Conservation (phyloP, 257 asterid genomes). For the Rehmannia glutinosa region DNA sequence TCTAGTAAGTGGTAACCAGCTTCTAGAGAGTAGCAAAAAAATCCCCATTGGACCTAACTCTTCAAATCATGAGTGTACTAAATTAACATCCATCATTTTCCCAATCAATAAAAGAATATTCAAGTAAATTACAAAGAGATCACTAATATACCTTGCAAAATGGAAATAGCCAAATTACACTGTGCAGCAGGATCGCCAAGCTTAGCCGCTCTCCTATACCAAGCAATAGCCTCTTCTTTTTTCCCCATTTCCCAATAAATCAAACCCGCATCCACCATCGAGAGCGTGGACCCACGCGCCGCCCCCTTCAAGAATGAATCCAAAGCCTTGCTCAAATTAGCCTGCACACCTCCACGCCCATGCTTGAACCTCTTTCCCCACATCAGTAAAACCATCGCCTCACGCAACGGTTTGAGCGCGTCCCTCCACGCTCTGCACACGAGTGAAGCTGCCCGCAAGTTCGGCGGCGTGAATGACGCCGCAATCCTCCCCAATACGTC, state of each 20-base stretch:
- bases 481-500: conserved; percentile 52
- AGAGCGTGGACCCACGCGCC: conserved; percentile 79
- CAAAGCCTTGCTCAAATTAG: conserved; percentile 48
- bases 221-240: conserved; percentile 43
- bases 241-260: conserved; percentile 72
- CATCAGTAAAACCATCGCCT: conserved; percentile 52
- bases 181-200: conserved; percentile 74
- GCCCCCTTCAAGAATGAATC: conserved; percentile 71
- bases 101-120: too few species aligned
- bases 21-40: too few species aligned
- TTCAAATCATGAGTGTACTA: too few species aligned
- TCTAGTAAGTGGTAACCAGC: too few species aligned
- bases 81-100: too few species aligned
- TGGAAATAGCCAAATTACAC: conserved; percentile 77
- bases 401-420: conserved; percentile 67
- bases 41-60: too few species aligned
- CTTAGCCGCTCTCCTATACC: conserved; percentile 66
- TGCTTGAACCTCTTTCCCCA: conserved; percentile 78
- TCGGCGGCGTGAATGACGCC: conserved; percentile 43
- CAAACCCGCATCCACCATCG: conserved; percentile 89
- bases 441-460: conserved; percentile 61
- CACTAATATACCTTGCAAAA: conserved; percentile 49
- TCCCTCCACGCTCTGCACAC: conserved; percentile 77
- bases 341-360: conserved; percentile 60
- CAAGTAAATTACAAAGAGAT: background rate